Evolutionary conservation across 768 basidiomycete genomes (phyloP).

Genomic region (Saitozyma podzolica): DNA sequence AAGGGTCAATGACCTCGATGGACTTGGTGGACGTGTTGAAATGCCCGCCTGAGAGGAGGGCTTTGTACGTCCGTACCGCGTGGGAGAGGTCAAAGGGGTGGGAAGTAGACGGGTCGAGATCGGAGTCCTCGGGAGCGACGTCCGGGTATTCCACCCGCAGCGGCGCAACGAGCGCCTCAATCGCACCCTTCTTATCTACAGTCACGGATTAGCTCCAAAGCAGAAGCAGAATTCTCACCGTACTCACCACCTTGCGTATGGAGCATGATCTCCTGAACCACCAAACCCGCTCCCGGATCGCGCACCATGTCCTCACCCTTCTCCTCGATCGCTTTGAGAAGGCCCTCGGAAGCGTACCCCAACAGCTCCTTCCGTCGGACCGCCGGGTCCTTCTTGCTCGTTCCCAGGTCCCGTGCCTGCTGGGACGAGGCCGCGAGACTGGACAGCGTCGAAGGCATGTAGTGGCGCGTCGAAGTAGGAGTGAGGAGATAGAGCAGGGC

Average conservation of each 20-base stretch:
- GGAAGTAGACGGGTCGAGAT: constrained; percentile 55
- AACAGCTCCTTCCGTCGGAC: constrained; percentile 70
- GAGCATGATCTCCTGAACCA: constrained; percentile 79
- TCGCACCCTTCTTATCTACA: constrained; percentile 70
- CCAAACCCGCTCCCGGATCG: constrained; percentile 76
- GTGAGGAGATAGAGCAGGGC: constrained; percentile 78
- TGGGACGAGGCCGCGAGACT: constrained; percentile 67
- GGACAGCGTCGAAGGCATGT: constrained; percentile 76
- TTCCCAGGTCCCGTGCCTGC: constrained; percentile 58
- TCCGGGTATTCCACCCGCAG: constrained; percentile 59
- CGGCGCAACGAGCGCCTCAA: constrained; percentile 62
- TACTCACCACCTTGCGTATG: constrained; percentile 76
- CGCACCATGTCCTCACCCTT: constrained; percentile 65
- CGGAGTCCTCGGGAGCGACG: constrained; percentile 19
- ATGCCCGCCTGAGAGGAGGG: constrained; percentile 85
- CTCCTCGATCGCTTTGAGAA: constrained; percentile 69
- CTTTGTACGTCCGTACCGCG: constrained; percentile 80
- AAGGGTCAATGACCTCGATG: constrained; percentile 55
- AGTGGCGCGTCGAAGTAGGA: constrained; percentile 80
- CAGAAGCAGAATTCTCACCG: neutral
- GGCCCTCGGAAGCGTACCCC: constrained; percentile 68
- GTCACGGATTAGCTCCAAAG: neutral
- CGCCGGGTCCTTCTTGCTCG: constrained; percentile 77
- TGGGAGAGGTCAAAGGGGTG: constrained; percentile 82
- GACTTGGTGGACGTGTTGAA: constrained; percentile 66